A percentile compares a stretch with the other conserved stretches of the same genome.
These are phyloP conservation scores for Cercophora sp. DNA, from an alignment of 495 filamentous ascomycete species.

Conservation along the genomic window DNA sequence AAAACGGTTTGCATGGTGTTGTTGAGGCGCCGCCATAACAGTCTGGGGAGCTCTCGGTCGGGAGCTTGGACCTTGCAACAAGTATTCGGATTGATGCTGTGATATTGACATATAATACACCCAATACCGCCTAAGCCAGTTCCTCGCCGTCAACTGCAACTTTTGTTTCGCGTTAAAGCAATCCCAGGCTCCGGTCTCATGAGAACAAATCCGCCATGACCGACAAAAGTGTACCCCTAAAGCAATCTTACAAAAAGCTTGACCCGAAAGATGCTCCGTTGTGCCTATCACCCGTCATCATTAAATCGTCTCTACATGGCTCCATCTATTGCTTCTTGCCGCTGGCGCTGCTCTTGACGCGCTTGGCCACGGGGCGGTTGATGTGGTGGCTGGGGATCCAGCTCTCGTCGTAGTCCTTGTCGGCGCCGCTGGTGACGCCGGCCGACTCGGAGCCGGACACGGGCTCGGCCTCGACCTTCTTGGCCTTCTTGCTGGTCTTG, in stretches of 20 bases:
- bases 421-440: slow-evolving; percentile 54
- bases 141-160: no score
- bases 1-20: no score
- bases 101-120: no score
- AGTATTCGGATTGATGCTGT: no score
- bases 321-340: slow-evolving; percentile 46
- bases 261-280: not conserved
- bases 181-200: not conserved
- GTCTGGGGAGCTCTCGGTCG: no score
- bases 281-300: not conserved
- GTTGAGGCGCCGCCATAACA: no score
- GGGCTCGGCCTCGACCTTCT: slow-evolving; percentile 56
- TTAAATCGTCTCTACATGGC: not conserved
- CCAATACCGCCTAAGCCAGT: no score
- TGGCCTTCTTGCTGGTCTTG: slow-evolving; percentile 52
- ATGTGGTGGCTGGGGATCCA: slow-evolving; percentile 95
- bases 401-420: slow-evolving; percentile 83
- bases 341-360: slow-evolving; percentile 68
- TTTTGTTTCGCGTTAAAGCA: slow-evolving; percentile 2
- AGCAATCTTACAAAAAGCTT: slow-evolving; percentile 12
- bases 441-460: slow-evolving; percentile 67
- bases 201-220: no score
- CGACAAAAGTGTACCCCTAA: no score
- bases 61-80: no score
- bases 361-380: slow-evolving; percentile 75